Evolutionary conservation across 108 stramenopile genomes (phyloP), one percentile per base, ranked within the genome.

Genomic region (Nitzschia sp.): DNA sequence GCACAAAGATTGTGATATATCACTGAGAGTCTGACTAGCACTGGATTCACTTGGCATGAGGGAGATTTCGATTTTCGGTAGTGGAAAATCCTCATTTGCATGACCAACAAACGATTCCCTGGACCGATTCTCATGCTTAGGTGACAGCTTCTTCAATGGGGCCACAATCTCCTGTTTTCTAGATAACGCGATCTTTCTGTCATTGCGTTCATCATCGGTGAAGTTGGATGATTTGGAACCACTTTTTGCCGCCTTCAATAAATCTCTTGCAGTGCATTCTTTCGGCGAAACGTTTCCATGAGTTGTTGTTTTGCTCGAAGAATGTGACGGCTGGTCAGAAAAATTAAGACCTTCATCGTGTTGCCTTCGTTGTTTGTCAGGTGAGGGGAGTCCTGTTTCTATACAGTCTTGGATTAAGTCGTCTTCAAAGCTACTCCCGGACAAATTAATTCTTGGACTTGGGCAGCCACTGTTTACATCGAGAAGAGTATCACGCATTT

Each of bases 341-440:
- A 58, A 58, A 19, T 61, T 33, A 36, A 28, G 23, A 48, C 26
- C 38, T 27, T 25, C 25, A 26, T 13, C n/a, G 11, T 5, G 17
- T 46, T 48, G 8, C 46, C 8, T 28, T 15, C 9, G 46, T 41
- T 11, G 41, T 23, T 21, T 64, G 15, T 30, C 27, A 25, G 63
- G 63, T 21, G 68, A 58, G 15, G 68, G 56, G 15, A 69, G 11
- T 3, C 68, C 68, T 19, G 68, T 69, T 21, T 69, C 68, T 22
- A 69, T 26, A 26, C 68, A 69, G 31, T 69, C 68, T 47, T 48
- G 68, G 32, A 69, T 69, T 3, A 69, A 31, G 25, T 58, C 41
- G 27, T 57, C 68, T 32, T 69, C 57, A 13, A 69, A 56, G 8
- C 19, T 44, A 11, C 21, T 32, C 16, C 57, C 45, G 3, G 36